A percentile compares a stretch with the other conserved stretches of the same genome.
Conservation (phyloP, 1,284 basidiomycete genomes). For the Trichosporon inkin region DNA sequence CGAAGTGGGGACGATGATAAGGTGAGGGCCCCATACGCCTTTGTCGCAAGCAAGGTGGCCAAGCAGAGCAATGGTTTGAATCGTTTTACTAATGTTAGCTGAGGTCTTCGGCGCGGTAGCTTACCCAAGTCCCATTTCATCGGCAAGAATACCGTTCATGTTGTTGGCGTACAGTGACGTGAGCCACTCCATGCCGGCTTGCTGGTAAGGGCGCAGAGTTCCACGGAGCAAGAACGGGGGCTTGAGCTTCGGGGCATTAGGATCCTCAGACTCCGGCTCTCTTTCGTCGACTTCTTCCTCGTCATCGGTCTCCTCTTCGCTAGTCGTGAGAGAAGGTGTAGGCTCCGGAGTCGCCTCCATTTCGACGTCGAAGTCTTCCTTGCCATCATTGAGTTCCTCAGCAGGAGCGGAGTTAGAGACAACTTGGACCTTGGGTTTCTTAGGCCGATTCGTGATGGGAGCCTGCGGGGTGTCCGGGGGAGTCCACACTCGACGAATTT, state of each 20-base stretch:
- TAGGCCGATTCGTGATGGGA: conserved; percentile 19
- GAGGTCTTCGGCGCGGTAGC: conserved; percentile 35
- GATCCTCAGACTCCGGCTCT: conserved; percentile 50
- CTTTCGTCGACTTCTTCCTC: conserved; percentile 27
- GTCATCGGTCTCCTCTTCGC: conserved; percentile 23
- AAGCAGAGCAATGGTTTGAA: conserved; percentile 88
- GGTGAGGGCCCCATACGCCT: conserved; percentile 94
- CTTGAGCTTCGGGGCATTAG: conserved; percentile 60
- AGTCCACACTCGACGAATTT: conserved; percentile 38
- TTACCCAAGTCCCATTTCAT: conserved; percentile 87
- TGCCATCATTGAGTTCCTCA: conserved; percentile 21
- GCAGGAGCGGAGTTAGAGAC: conserved; percentile 16
- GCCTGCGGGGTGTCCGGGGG: conserved; percentile 34
- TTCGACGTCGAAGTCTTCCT: conserved; percentile 16
- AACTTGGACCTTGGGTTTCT: conserved; percentile 29
- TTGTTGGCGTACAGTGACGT: conserved; percentile 80
- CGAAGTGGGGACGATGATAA: conserved; percentile 91
- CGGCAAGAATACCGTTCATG: conserved; percentile 76
- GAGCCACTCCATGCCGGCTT: conserved; percentile 91
- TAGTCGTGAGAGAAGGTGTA: conserved; percentile 5
- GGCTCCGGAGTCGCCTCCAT: conserved; percentile 13
- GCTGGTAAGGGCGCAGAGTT: conserved; percentile 86
- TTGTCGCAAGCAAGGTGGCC: conserved; percentile 90
- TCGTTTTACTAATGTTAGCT: conserved; percentile 70
- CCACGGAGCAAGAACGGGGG: conserved; percentile 82